Evolutionary conservation across 495 filamentous ascomycete genomes (phyloP).

Genomic region (Mytilinidion resinicola): DNA sequence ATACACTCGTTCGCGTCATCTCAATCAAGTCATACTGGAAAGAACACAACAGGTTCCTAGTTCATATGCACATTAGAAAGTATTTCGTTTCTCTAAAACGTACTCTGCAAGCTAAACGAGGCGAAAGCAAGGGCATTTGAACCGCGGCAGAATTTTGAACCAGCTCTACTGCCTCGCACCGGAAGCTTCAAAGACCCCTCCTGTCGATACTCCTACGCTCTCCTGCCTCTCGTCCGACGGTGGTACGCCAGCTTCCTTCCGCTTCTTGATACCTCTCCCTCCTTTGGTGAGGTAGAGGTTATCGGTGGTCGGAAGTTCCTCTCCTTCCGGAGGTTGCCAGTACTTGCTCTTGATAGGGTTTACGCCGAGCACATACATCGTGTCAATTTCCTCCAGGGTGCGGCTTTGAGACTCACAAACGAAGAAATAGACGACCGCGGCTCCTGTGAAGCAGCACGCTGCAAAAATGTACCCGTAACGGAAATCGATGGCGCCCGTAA

Average conservation of each 20-base stretch:
- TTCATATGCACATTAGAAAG: too few species aligned
- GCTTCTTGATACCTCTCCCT: conserved; percentile 15
- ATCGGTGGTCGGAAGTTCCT: neutral
- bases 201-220: neutral
- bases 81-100: too few species aligned
- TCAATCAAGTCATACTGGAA: too few species aligned
- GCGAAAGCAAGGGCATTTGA: too few species aligned
- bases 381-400: conserved; percentile 73
- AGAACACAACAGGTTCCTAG: too few species aligned
- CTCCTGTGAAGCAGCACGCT: conserved; percentile 56
- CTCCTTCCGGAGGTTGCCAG: conserved; percentile 39
- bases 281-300: conserved; percentile 9
- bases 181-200: neutral
- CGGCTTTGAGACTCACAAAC: conserved; percentile 63
- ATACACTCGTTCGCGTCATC: too few species aligned
- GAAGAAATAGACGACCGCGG: conserved; percentile 67
- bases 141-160: neutral
- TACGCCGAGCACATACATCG: conserved; percentile 68
- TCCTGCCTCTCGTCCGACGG: conserved; percentile 1
- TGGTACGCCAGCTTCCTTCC: conserved; percentile 11
- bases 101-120: too few species aligned
- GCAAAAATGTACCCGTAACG: conserved; percentile 76
- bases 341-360: conserved; percentile 57
- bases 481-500: conserved; percentile 60
- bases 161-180: conserved; percentile 1